Evolutionary conservation across 345 rosid genomes (phyloP).

Genomic region (Populus tremula): DNA sequence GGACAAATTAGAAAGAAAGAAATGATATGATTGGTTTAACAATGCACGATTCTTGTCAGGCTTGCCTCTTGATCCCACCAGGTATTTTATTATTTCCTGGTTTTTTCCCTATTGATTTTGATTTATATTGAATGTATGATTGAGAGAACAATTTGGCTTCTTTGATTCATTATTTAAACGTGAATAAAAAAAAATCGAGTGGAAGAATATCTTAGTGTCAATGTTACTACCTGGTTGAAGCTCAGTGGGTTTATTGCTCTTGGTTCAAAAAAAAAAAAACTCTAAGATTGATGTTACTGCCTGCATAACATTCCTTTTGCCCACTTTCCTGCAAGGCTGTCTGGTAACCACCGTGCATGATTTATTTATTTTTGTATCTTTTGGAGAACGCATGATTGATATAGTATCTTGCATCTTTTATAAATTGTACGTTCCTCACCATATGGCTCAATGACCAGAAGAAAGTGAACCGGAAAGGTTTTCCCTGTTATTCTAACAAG

Average conservation of each 20-base stretch:
- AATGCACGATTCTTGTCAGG: slow-evolving; percentile 4
- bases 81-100: slow-evolving; percentile 21
- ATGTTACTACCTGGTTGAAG: not conserved
- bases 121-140: slow-evolving; percentile 19
- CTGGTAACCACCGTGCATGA: not conserved
- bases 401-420: not conserved
- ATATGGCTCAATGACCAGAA: not conserved
- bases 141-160: slow-evolving; percentile 11
- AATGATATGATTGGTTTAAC: slow-evolving; percentile 16
- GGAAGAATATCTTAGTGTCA: not conserved
- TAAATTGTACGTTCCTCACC: not conserved
- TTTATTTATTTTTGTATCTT: too few species aligned
- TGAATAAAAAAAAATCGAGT: slow-evolving; percentile 23
- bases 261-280: too few species aligned
- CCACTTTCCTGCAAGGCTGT: not conserved
- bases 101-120: slow-evolving; percentile 3
- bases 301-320: not conserved
- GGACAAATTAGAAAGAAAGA: not conserved
- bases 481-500: too few species aligned
- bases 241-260: not conserved
- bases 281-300: not conserved
- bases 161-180: slow-evolving; percentile 17
- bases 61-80: slow-evolving; percentile 17
- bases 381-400: not conserved
- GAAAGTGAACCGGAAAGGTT: not conserved